These are phyloP conservation scores for Ceratobasidium sp. DNA, from an alignment of 1,284 basidiomycete genomes.

Conservation along the genomic window DNA sequence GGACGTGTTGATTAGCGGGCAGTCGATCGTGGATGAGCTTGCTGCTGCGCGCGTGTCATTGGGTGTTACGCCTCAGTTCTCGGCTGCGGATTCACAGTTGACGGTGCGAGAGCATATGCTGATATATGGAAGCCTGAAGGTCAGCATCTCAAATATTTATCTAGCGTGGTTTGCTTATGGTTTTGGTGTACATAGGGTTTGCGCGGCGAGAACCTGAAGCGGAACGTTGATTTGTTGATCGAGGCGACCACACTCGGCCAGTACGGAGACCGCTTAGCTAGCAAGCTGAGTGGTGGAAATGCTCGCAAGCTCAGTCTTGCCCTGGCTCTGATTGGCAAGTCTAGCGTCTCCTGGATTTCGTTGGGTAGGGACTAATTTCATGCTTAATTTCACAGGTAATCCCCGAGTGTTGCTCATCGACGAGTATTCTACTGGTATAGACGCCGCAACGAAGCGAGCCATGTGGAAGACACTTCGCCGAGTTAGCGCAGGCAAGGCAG, in stretches of 20 bases:
- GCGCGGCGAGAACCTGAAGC: conserved; percentile 60
- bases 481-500: conserved; percentile 70
- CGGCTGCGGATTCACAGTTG: conserved; percentile 79
- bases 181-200: conserved; percentile 63
- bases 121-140: conserved; percentile 54
- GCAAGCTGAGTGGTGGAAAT: conserved; percentile 80
- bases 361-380: not conserved
- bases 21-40: conserved; percentile 70
- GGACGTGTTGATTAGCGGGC: conserved; percentile 71
- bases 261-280: conserved; percentile 77
- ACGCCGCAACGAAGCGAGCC: conserved; percentile 83
- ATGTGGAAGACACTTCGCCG: conserved; percentile 80
- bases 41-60: conserved; percentile 70
- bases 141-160: not conserved
- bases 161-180: conserved; percentile 60
- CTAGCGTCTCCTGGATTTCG: not conserved
- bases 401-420: conserved; percentile 82
- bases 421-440: conserved; percentile 84
- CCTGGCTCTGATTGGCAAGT: conserved; percentile 77
- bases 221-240: conserved; percentile 69
- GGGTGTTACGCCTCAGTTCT: conserved; percentile 85
- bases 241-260: conserved; percentile 64
- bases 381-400: conserved; percentile 68
- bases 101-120: conserved; percentile 80
- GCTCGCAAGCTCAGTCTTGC: conserved; percentile 81